A percentile compares a stretch with the other conserved stretches of the same genome.
phyloP scores from a whole-genome alignment of 495 filamentous ascomycete species.

The Hamigera avellanea region DNA sequence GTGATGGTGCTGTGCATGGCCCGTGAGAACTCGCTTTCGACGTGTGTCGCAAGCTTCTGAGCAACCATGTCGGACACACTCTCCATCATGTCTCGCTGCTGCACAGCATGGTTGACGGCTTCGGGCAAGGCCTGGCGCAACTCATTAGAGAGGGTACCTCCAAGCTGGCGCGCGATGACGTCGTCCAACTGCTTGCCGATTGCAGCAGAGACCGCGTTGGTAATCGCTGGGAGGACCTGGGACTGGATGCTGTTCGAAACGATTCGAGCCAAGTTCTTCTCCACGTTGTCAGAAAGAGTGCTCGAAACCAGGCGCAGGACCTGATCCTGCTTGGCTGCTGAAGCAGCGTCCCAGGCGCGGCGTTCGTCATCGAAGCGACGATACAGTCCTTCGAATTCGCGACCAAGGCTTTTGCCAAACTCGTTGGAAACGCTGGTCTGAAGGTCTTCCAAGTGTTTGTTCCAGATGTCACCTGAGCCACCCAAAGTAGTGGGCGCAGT shows the following conservation, averaged over 20 bases:
- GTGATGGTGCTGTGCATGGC: constrained; percentile 48
- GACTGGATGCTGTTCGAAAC: constrained; percentile 55
- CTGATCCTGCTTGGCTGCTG: constrained; percentile 60
- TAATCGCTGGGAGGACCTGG: constrained; percentile 48
- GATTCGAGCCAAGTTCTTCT: constrained; percentile 62
- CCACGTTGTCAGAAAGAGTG: constrained; percentile 82
- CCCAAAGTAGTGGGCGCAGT: constrained; percentile 3
- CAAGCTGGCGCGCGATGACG: constrained; percentile 37
- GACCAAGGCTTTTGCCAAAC: constrained; percentile 42
- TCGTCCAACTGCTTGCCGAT: constrained; percentile 53
- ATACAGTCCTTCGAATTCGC: constrained; percentile 48
- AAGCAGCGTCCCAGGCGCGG: constrained; percentile 50
- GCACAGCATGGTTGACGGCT: constrained; percentile 47
- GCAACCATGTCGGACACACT: constrained; percentile 58
- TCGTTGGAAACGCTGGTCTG: constrained; percentile 43
- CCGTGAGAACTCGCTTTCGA: constrained; percentile 57
- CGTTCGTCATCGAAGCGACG: constrained; percentile 53
- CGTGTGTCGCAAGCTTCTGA: constrained; percentile 47
- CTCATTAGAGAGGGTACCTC: constrained; percentile 36
- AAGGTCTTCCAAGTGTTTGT: constrained; percentile 43
- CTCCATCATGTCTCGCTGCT: constrained; percentile 57
- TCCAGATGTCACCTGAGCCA: constrained; percentile 27
- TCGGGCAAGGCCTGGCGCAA: constrained; percentile 44
- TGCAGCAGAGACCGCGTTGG: constrained; percentile 34
- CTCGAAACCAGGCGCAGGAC: constrained; percentile 78